These are phyloP conservation scores for Mallotus nudiflorus DNA, from an alignment of 345 rosid species.

Conservation along the genomic window DNA sequence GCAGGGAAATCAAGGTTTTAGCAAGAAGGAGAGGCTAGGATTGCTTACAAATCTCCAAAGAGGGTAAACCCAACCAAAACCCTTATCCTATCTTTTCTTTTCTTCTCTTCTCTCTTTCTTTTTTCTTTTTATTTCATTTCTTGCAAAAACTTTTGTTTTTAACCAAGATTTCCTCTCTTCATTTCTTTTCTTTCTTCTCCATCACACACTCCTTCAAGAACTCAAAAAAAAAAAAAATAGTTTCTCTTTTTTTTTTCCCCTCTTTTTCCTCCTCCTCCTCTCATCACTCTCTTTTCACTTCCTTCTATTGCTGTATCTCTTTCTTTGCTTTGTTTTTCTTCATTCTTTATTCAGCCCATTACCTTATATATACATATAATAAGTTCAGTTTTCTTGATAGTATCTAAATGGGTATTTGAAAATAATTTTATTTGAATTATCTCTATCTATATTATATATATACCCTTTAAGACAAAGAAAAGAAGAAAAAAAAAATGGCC, in stretches of 20 bases:
- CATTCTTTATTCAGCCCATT: neutral
- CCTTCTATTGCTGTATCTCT: neutral
- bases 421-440: neutral
- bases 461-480: neutral
- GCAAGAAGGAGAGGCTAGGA: conserved; percentile 67
- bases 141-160: neutral
- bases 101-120: neutral
- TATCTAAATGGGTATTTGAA: conserved; percentile 15
- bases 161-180: neutral
- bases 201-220: neutral
- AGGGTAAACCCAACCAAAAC: conserved; percentile 28
- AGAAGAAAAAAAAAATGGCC: conserved; percentile 49
- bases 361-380: neutral
- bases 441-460: neutral
- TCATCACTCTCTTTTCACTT: neutral
- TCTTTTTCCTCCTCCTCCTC: no score
- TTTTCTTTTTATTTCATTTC: no score
- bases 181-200: neutral
- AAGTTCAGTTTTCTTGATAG: neutral
- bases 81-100: conserved; percentile 45
- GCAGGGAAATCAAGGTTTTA: conserved; percentile 32
- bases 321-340: neutral
- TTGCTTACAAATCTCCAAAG: conserved; percentile 43
- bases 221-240: neutral
- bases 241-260: neutral